phyloP scores from a whole-genome alignment of 2,329 filamentous ascomycete genomes.

The Botrytis porri region DNA sequence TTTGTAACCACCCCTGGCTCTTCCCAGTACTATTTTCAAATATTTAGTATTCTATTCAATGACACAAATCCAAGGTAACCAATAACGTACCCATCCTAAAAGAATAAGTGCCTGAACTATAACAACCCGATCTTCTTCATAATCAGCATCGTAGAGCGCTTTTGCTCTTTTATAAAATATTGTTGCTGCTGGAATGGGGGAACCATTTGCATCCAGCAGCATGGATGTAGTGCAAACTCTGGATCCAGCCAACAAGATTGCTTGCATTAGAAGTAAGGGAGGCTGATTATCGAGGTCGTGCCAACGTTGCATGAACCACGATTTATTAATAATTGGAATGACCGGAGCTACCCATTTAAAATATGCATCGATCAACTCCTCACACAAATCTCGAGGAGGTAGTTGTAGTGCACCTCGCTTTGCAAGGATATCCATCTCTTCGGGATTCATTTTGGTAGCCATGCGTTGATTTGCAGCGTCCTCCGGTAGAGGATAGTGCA shows the following conservation, averaged over 20 bases:
- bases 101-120: constrained; percentile 90
- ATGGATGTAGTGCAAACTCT: constrained; percentile 90
- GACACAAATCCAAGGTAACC: not conserved
- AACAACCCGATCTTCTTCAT: constrained; percentile 93
- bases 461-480: constrained; percentile 82
- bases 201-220: constrained; percentile 93
- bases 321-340: constrained; percentile 88
- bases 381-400: constrained; percentile 81
- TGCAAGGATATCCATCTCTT: constrained; percentile 93
- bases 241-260: constrained; percentile 90
- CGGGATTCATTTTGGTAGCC: constrained; percentile 85
- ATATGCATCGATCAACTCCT: constrained; percentile 90
- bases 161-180: constrained; percentile 98
- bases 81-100: constrained; percentile 74
- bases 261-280: constrained; percentile 86
- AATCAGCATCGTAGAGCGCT: constrained; percentile 93
- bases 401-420: constrained; percentile 89
- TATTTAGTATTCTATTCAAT: not conserved
- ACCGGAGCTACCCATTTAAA: constrained; percentile 97
- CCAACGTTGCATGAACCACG: constrained; percentile 91
- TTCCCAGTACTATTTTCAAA: constrained; percentile 77
- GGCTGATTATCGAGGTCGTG: constrained; percentile 89
- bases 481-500: constrained; percentile 94
- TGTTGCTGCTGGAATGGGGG: constrained; percentile 88
- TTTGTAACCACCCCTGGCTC: constrained; percentile 97